Evolutionary conservation across 306 rosid genomes (phyloP).

Genomic region (Dalbergia oliveri): DNA sequence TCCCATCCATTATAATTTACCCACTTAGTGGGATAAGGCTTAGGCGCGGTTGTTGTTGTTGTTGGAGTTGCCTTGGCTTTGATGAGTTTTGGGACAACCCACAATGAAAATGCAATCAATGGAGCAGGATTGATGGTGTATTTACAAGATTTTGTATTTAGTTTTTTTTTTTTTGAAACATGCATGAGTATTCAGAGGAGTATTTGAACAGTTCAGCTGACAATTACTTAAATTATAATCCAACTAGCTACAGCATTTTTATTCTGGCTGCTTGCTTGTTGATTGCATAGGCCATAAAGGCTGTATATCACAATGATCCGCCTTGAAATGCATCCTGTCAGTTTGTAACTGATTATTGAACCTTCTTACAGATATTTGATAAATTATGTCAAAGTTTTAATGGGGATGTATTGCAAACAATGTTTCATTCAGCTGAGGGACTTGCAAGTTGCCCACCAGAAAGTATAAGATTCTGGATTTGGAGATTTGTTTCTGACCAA

Average conservation of each 20-base stretch:
- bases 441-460: conserved; percentile 84
- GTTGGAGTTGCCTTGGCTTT: not conserved
- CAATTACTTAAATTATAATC: conserved; percentile 33
- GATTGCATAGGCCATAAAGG: not conserved
- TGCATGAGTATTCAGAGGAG: conserved; percentile 11
- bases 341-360: conserved; percentile 48
- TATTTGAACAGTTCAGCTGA: conserved; percentile 30
- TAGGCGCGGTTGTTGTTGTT: too few species aligned
- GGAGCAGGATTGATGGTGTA: conserved; percentile 23
- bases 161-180: not conserved
- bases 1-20: too few species aligned
- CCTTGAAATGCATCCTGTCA: conserved; percentile 3
- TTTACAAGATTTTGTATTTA: conserved; percentile 28
- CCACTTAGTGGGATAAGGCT: too few species aligned
- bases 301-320: conserved; percentile 28
- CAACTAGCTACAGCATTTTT: not conserved
- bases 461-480: conserved; percentile 72
- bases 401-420: conserved; percentile 90
- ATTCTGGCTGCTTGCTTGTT: conserved; percentile 21
- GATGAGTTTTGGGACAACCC: conserved; percentile 25
- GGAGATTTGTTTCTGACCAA: conserved; percentile 84
- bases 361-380: conserved; percentile 88
- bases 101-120: conserved; percentile 34
- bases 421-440: conserved; percentile 90
- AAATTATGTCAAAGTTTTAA: conserved; percentile 93